Conservation (phyloP, 2,329 filamentous ascomycete genomes). For the Atkinsonella texensis region DNA sequence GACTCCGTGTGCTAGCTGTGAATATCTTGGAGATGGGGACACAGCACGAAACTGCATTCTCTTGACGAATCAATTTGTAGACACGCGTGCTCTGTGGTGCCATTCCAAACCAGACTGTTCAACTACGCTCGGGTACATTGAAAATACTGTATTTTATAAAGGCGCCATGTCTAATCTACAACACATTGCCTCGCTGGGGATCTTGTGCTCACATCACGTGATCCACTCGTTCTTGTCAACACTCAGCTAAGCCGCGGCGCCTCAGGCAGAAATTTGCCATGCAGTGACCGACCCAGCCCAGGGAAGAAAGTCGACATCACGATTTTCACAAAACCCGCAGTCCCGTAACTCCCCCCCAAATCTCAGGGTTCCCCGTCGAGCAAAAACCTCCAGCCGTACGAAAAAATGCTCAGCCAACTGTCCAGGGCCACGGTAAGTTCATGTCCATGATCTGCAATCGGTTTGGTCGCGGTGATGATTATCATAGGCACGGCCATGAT, state of each 20-base stretch:
- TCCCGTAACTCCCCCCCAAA: constrained; percentile 16
- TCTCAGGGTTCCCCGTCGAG: constrained; percentile 32
- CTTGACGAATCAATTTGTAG: no score
- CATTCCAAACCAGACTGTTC: no score
- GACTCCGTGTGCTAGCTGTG: no score
- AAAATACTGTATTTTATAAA: no score
- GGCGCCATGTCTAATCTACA: no score
- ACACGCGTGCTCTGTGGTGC: no score
- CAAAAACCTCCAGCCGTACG: constrained; percentile 34
- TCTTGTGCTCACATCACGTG: neutral
- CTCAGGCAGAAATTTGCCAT: constrained; percentile 15
- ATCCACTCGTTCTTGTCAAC: neutral
- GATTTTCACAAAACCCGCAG: constrained; percentile 35
- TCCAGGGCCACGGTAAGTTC: constrained; percentile 43
- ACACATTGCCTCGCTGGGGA: no score
- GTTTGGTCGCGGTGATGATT: neutral
- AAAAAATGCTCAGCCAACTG: constrained; percentile 42
- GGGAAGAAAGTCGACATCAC: constrained; percentile 21
- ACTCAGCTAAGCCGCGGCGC: neutral
- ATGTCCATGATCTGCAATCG: neutral
- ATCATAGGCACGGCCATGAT: neutral
- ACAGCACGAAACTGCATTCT: no score
- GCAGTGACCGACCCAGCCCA: constrained; percentile 14
- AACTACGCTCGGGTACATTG: no score
- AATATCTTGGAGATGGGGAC: no score